These are phyloP conservation scores for Lodderomyces parapsilosis DNA, from an alignment of 1,139 yeast species.

Conservation along the genomic window DNA sequence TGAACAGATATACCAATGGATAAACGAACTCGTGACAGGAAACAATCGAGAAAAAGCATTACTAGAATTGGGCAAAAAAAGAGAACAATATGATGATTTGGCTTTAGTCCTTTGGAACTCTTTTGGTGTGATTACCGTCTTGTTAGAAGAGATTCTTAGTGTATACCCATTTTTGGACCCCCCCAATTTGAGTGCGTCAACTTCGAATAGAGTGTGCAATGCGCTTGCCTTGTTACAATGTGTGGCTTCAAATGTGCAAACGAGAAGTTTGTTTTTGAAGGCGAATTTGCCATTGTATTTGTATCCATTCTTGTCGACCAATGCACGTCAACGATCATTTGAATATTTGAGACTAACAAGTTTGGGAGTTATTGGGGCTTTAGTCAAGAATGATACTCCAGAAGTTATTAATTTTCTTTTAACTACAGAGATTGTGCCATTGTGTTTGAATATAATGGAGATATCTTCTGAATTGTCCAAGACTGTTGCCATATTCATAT, in stretches of 20 bases:
- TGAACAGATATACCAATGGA: slow-evolving; percentile 88
- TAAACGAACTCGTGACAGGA: slow-evolving; percentile 83
- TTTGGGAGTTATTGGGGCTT: slow-evolving; percentile 94
- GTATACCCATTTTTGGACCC: slow-evolving; percentile 90
- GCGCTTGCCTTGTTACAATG: slow-evolving; percentile 93
- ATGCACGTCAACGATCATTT: slow-evolving; percentile 87
- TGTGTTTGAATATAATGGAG: slow-evolving; percentile 93
- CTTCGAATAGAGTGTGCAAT: slow-evolving; percentile 93
- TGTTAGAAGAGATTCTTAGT: slow-evolving; percentile 83
- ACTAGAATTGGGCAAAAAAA: slow-evolving; percentile 84
- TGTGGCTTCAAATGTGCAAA: slow-evolving; percentile 92
- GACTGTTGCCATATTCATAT: slow-evolving; percentile 93
- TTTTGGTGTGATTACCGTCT: slow-evolving; percentile 92
- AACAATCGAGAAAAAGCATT: slow-evolving; percentile 91
- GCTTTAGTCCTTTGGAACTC: slow-evolving; percentile 95
- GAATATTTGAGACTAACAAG: slow-evolving; percentile 91
- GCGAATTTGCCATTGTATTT: slow-evolving; percentile 91
- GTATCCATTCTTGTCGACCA: slow-evolving; percentile 91
- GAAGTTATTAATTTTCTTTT: slow-evolving; percentile 89
- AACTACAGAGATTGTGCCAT: slow-evolving; percentile 92
- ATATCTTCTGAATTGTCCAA: slow-evolving; percentile 90
- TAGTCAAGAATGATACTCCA: slow-evolving; percentile 93
- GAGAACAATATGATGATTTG: slow-evolving; percentile 92
- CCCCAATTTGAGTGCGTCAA: slow-evolving; percentile 78
- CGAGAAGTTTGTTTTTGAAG: slow-evolving; percentile 76